Percentiles rank a stretch among this genome's conserved stretches.
These are phyloP conservation scores for Hypoxylon lienhwacheense DNA, from an alignment of 495 filamentous ascomycete species.

Conservation along the genomic window DNA sequence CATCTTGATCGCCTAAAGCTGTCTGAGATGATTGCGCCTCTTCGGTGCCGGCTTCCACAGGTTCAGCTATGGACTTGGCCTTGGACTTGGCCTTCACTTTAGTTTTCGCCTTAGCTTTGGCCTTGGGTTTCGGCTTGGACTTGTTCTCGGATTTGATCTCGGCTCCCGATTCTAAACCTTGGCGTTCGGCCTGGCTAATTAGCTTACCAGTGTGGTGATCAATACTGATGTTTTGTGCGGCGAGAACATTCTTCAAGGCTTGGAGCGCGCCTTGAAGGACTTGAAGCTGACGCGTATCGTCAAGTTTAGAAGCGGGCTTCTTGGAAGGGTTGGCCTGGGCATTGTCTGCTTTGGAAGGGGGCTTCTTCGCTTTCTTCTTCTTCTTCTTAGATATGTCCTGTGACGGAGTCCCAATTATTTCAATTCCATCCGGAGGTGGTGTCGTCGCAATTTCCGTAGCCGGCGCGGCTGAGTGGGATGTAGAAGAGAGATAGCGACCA, in stretches of 20 bases:
- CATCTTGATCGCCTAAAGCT: background rate
- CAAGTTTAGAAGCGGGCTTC: background rate
- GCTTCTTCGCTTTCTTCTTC: conserved; percentile 19
- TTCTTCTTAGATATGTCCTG: conserved; percentile 11
- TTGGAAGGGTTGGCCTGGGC: background rate
- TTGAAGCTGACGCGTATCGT: conserved; percentile 23
- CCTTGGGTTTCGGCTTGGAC: conserved; percentile 1
- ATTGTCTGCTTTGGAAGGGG: background rate
- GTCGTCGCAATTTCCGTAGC: conserved; percentile 1
- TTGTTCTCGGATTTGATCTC: conserved; percentile 10
- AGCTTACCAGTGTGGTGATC: conserved; percentile 27
- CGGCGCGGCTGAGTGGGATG: conserved; percentile 8
- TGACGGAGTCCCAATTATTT: background rate
- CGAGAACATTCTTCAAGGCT: conserved; percentile 34
- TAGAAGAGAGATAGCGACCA: conserved; percentile 18
- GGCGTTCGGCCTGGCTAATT: background rate
- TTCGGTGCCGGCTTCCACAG: background rate
- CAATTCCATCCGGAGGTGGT: background rate
- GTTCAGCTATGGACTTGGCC: too few species aligned
- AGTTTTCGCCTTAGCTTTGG: conserved; percentile 6
- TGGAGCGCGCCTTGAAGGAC: conserved; percentile 29
- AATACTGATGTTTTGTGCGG: conserved; percentile 29
- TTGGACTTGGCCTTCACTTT: background rate
- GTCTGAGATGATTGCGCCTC: background rate
- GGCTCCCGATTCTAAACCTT: background rate